Percentiles rank a stretch among this genome's conserved stretches.
phyloP scores from a whole-genome alignment of 129 eudicot genomes.

The Cynara cardunculus region DNA sequence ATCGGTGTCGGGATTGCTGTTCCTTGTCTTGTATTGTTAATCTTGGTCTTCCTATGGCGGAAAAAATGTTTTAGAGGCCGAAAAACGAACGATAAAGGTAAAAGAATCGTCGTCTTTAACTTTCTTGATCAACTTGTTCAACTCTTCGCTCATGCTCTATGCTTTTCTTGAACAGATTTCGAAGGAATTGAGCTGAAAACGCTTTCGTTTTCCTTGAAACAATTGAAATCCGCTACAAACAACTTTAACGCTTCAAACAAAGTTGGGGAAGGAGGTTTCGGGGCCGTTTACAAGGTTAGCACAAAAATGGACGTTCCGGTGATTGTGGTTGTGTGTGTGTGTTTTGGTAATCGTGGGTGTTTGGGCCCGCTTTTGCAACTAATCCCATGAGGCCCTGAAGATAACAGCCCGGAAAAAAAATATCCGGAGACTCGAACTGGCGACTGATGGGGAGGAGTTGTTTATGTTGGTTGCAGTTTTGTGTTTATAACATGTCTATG shows the following conservation, averaged over 20 bases:
- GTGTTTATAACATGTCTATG: slow-evolving; percentile 3
- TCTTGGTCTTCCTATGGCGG: slow-evolving; percentile 53
- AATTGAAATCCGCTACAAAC: slow-evolving; percentile 66
- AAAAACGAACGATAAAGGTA: slow-evolving; percentile 39
- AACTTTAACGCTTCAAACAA: slow-evolving; percentile 60
- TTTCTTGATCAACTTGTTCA: slow-evolving; percentile 17
- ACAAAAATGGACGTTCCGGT: neutral
- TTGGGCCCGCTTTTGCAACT: neutral
- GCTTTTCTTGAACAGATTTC: slow-evolving; percentile 44
- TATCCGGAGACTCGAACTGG: no score
- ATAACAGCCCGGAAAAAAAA: neutral
- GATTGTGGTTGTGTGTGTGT: slow-evolving; percentile 1
- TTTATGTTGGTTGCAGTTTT: neutral
- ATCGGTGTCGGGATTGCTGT: slow-evolving; percentile 46
- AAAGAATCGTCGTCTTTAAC: neutral
- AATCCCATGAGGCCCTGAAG: neutral
- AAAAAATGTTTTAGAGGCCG: slow-evolving; percentile 31
- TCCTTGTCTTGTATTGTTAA: slow-evolving; percentile 14
- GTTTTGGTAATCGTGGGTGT: neutral
- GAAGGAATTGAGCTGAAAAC: slow-evolving; percentile 66
- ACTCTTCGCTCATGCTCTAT: neutral
- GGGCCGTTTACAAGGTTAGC: slow-evolving; percentile 73
- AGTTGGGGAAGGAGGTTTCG: slow-evolving; percentile 90
- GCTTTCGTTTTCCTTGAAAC: slow-evolving; percentile 57
- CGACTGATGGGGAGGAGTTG: no score